Percentiles rank a stretch among this genome's conserved stretches.
Evolutionary conservation across 2,329 filamentous ascomycete genomes (phyloP).

Genomic region (Colletotrichum echinochloae): DNA sequence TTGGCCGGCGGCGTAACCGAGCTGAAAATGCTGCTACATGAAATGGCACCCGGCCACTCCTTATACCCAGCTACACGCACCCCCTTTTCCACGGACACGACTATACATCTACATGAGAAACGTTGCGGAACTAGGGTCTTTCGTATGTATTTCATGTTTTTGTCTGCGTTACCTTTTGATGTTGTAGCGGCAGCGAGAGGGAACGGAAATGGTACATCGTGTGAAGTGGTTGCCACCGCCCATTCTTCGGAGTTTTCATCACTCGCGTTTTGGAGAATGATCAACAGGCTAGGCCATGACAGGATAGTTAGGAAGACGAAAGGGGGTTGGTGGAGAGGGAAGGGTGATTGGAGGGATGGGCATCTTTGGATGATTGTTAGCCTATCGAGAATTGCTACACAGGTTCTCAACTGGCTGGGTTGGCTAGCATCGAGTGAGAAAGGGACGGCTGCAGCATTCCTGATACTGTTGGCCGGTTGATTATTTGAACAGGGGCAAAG

Average conservation of each 20-base stretch:
- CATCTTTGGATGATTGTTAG: conserved; percentile 13
- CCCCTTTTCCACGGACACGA: not conserved
- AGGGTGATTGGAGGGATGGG: not conserved
- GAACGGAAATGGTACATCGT: conserved; percentile 10
- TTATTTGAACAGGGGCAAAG: conserved; percentile 3
- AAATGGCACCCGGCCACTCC: conserved; percentile 1
- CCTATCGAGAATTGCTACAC: conserved; percentile 4
- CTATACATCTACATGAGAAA: conserved; percentile 12
- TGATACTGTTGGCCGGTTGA: conserved; percentile 2
- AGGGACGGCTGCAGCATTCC: not conserved
- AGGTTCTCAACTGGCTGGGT: conserved; percentile 5
- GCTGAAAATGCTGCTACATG: conserved; percentile 31
- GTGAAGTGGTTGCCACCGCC: conserved; percentile 3
- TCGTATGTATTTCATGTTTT: conserved; percentile 17
- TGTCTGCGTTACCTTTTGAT: conserved; percentile 22
- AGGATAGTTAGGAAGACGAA: not conserved
- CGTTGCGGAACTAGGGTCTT: not conserved
- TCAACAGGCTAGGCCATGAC: conserved; percentile 3
- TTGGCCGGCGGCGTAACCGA: conserved; percentile 18
- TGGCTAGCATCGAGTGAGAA: not conserved
- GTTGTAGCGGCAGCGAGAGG: conserved; percentile 30
- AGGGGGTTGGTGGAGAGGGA: not conserved
- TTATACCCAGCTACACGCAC: not conserved
- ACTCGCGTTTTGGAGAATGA: conserved; percentile 8
- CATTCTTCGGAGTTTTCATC: conserved; percentile 5